These are phyloP conservation scores for Pyrenochaeta sp. DNA, from an alignment of 2,329 filamentous ascomycete species.

Conservation along the genomic window DNA sequence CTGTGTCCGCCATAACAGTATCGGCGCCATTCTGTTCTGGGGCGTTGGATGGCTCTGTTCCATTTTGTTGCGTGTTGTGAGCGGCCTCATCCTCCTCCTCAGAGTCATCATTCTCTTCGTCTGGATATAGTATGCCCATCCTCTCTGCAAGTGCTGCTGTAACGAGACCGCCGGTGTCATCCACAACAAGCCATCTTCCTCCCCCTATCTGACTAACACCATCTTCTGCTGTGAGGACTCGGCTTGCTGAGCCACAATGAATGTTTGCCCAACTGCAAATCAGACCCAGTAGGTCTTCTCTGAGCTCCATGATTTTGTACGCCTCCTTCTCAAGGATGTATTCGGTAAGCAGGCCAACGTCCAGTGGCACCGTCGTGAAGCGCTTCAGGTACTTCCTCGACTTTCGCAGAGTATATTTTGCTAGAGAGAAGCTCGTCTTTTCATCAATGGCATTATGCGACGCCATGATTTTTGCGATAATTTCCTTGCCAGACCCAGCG, in stretches of 20 bases:
- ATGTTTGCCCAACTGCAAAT: conserved; percentile 91
- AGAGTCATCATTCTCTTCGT: conserved; percentile 42
- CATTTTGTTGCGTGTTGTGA: conserved; percentile 4
- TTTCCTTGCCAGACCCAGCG: conserved; percentile 80
- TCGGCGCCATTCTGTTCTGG: conserved; percentile 20
- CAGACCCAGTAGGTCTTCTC: conserved; percentile 83
- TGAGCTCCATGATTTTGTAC: conserved; percentile 81
- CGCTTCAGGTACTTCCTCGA: conserved; percentile 90
- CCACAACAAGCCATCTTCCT: conserved; percentile 80
- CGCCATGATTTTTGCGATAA: conserved; percentile 91
- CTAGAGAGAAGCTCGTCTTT: conserved; percentile 91
- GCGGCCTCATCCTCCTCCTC: conserved; percentile 11
- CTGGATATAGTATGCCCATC: conserved; percentile 78
- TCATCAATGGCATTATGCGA: conserved; percentile 90
- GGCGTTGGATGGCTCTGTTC: conserved; percentile 5
- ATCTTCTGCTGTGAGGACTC: conserved; percentile 38
- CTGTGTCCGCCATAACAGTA: conserved; percentile 29
- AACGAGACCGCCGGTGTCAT: conserved; percentile 85
- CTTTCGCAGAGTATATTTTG: conserved; percentile 96
- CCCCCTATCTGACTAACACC: conserved; percentile 52
- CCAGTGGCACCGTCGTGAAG: conserved; percentile 85
- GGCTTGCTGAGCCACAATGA: conserved; percentile 69
- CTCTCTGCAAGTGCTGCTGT: conserved; percentile 86
- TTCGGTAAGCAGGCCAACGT: conserved; percentile 77
- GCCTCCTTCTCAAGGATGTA: conserved; percentile 86